Base-by-base conservation (phyloP, 768 basidiomycete genomes). In the Termitomyces sp. region DNA sequence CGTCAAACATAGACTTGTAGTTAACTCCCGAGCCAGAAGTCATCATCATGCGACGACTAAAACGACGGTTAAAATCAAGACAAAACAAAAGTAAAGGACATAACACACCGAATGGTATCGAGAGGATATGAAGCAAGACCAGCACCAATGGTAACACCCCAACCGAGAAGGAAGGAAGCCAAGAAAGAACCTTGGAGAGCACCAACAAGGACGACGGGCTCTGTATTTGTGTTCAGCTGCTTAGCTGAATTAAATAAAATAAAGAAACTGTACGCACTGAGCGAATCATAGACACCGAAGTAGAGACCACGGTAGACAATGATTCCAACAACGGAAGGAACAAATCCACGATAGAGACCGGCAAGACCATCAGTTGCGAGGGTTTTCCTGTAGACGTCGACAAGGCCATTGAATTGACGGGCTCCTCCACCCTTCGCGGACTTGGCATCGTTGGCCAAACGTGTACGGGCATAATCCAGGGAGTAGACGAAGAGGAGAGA, bases 31-130 rank as follows among this genome's bases (percentile, higher is more conserved):
- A 88, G 67, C 96, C 97, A 24, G 96, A 98, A 38, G 97, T 98
- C 96, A 98, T 98, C 97, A 99, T 99, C 97, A 99, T 99, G 67
- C 97, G 94, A 88, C 97, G 95, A 88, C 96, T 95, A 66, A 71
- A 13, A 66, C 68, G 22, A 68, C 13, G 65, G 75, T 62, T 61
- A 64, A 50, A 58, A 18, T 55, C 45, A 26, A 2, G 16, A 38
- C 4, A 10, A 22, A 40, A 43, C 16, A 20, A 3, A 2, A 43
- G 3, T 2, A 33, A 46, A 50, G n/a, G 26, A 26, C 45, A 0
- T 6, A n/a, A 75, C 80, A 48, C 66, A 88, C 87, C 89, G 91
- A 66, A 94, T 93, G 58, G 92, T 94, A 70, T 94, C 92, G 56
- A 93, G 84, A 75, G 92, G 92, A 70, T 94, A 94, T 16, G 97